Conservation (phyloP, 805 yeast species). For the Yamadazyma sp. region DNA sequence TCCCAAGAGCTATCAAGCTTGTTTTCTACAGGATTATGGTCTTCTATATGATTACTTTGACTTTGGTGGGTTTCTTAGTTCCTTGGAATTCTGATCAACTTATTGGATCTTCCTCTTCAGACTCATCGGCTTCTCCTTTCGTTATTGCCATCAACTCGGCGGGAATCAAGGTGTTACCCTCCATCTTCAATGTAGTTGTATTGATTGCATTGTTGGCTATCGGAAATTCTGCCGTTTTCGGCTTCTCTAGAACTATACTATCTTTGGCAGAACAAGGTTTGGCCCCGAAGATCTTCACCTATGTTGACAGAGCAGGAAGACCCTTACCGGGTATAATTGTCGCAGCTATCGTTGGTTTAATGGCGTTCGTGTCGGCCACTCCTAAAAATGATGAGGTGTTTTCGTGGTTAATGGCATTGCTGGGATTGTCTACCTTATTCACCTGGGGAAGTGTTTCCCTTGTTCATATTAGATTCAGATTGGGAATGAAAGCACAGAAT, state of each 20-base stretch:
- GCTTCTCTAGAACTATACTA: constrained; percentile 41
- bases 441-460: constrained; percentile 36
- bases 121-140: constrained; percentile 41
- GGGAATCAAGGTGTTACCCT: constrained; percentile 42
- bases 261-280: constrained; percentile 42
- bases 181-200: constrained; percentile 43
- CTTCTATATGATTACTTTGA: constrained; percentile 41
- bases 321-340: constrained; percentile 38
- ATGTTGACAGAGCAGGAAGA: constrained; percentile 41
- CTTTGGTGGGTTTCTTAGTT: constrained; percentile 41
- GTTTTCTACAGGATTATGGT: constrained; percentile 43
- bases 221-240: constrained; percentile 45
- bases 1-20: constrained; percentile 44
- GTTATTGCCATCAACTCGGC: constrained; percentile 44
- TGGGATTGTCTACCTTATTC: constrained; percentile 37
- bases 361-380: constrained; percentile 43
- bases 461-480: constrained; percentile 35
- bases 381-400: constrained; percentile 37
- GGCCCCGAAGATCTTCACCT: constrained; percentile 35
- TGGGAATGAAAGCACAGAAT: constrained; percentile 35
- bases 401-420: constrained; percentile 34
- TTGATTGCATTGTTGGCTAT: constrained; percentile 42
- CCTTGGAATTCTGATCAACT: constrained; percentile 30
- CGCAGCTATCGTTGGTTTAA: constrained; percentile 34
- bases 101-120: constrained; percentile 24